Conservation (phyloP, 1,139 yeast genomes). For the Taphrina betulina region DNA sequence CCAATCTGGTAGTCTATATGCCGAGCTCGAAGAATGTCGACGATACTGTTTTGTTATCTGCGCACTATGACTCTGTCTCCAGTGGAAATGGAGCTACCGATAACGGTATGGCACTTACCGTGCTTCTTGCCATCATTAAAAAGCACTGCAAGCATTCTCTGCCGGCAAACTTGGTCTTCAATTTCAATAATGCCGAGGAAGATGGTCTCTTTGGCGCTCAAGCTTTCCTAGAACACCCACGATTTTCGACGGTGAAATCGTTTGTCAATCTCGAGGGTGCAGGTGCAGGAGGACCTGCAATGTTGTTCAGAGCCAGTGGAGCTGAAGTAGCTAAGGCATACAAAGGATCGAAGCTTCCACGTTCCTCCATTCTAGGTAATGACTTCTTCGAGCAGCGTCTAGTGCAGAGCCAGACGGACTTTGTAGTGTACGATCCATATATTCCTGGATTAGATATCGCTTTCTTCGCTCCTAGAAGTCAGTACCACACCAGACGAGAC, state of each 20-base stretch:
- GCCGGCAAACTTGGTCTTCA: slow-evolving; percentile 68
- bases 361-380: slow-evolving; percentile 39
- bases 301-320: slow-evolving; percentile 80
- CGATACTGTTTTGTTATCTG: slow-evolving; percentile 71
- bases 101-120: slow-evolving; percentile 89
- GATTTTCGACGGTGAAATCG: slow-evolving; percentile 62
- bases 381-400: slow-evolving; percentile 48
- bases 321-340: slow-evolving; percentile 43
- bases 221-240: slow-evolving; percentile 70
- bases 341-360: slow-evolving; percentile 38
- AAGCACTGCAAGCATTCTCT: slow-evolving; percentile 58
- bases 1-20: slow-evolving; percentile 19
- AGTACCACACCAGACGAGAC: slow-evolving; percentile 79
- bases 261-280: slow-evolving; percentile 92
- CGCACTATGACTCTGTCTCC: slow-evolving; percentile 89
- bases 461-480: slow-evolving; percentile 70
- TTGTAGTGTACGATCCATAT: slow-evolving; percentile 57
- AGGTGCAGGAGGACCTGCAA: slow-evolving; percentile 88
- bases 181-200: slow-evolving; percentile 88
- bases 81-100: slow-evolving; percentile 86
- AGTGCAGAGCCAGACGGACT: slow-evolving; percentile 81
- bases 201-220: slow-evolving; percentile 84
- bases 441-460: slow-evolving; percentile 81
- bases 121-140: slow-evolving; percentile 68
- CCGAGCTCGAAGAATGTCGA: slow-evolving; percentile 44